Base-by-base conservation (phyloP, 495 filamentous ascomycete genomes). In the Viridothelium virens region DNA sequence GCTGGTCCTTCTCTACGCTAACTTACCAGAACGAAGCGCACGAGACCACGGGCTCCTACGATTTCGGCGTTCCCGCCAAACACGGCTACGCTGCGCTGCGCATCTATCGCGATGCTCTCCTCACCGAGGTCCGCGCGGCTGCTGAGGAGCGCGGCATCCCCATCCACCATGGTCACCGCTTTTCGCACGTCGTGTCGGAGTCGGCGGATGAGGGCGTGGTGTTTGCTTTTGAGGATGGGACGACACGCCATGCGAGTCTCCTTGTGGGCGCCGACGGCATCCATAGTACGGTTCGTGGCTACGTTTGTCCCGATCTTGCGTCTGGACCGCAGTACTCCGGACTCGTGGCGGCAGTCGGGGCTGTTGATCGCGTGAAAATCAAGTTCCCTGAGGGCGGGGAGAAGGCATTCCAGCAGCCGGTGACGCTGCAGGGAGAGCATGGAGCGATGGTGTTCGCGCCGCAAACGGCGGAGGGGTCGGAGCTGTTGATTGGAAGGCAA, bases 371-470 rank as follows among this genome's bases (percentile, higher is more conserved):
- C 31, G 63, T 53, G n/a, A 53, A 63, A 2, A 16, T 72, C 2
- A 34, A 36, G 14, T 59, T 68, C 25, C 70, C 70, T 36, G n/a
- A 11, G 47, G 62, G 63, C 25, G 37, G 7, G 11, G 46, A 53
- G n/a, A 53, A 36, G 41, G 11, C n/a, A 16, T 84, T 78, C 63
- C 33, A 69, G 6, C 61, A 82, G 18, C 81, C 82, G 0, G 76
- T 78, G 2, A 76, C 77, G 1, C 77, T 83, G 47, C 74, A 76
- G 69, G 77, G 73, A 46, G 69, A 72, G n/a, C 70, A 72, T 12
- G 80, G 81, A 0, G 76, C 77, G 9, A 82, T 82, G 53, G 67
- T 84, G 34, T 74, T 84, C 6, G 79, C 80, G 3, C 79, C 79
- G 0, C 81, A 84, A 63, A 72, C 71, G 18, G 39, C 63, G 2